Evolutionary conservation across 768 basidiomycete genomes (phyloP), one percentile per base, ranked within the genome.

Genomic region (Zangia roseola): DNA sequence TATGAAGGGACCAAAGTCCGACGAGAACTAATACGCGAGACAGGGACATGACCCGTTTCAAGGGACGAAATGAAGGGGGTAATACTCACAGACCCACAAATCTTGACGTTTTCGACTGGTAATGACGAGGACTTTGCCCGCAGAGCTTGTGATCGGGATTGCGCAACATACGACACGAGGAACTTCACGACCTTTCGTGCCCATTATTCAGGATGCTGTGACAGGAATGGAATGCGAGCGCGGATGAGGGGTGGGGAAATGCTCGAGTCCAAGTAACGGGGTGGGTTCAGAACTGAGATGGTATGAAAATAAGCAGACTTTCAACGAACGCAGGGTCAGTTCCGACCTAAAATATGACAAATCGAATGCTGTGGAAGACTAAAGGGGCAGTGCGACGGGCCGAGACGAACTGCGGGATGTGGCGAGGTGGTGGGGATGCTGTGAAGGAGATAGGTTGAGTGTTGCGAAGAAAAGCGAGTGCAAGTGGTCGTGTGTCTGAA

Each of bases 141-240:
- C 81, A 23, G 83, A 71, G 55, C 83, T 78, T 39, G 82, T 74
- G 57, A 93, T 89, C 46, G 91, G 91, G 49, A 93, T 93, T 43
- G 91, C 91, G 65, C 91, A 92, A 71, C 91, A 93, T 58, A 93
- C 91, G 68, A 93, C 78, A 65, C 91, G 86, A 46, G 91, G 91
- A 42, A 80, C 80, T 47, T 84, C 70, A 57, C 90, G 83, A 62
- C 88, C 89, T 76, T 91, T 90, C 57, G 82, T 80, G 58, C 71
- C 70, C 74, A 77, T 77, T 57, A 52, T 55, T 54, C 6, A 42
- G 40, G 16, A 36, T 42, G 47, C 25, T 42, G 43, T 46, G 49
- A 33, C 38, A 44, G 35, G 14, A 33, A 31, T 23, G 39, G 38
- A 30, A 26, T 14, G 40, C 23, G 24, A 36, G 35, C 20, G 35